Conservation (phyloP, 345 rosid genomes). For the Bruguiera gymnorhiza region DNA sequence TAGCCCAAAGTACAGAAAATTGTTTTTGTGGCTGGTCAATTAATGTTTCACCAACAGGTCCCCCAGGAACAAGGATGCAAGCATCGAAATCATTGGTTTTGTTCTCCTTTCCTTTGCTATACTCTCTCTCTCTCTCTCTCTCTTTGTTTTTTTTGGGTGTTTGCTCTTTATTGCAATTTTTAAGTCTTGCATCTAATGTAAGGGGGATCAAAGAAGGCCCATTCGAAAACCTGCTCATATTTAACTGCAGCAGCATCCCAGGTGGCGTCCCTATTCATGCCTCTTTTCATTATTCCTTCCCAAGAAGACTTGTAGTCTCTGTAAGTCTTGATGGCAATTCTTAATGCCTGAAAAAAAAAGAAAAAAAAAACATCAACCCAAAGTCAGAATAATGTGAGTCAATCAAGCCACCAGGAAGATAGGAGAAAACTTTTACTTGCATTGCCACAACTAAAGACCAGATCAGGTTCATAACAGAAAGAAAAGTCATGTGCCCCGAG, state of each 20-base stretch:
- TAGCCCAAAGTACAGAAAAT: too few species aligned
- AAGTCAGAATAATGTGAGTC: too few species aligned
- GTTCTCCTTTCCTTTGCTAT: not conserved
- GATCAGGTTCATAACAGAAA: too few species aligned
- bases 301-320: constrained; percentile 69
- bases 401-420: too few species aligned
- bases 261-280: constrained; percentile 60
- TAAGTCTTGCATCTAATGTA: constrained; percentile 38
- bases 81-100: too few species aligned
- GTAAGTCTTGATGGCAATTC: constrained; percentile 61
- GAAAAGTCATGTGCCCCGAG: too few species aligned
- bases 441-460: too few species aligned
- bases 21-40: too few species aligned
- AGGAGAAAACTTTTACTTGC: too few species aligned
- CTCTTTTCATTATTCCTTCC: constrained; percentile 77
- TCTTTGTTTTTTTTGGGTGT: not conserved
- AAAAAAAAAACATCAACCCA: not conserved
- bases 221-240: constrained; percentile 80
- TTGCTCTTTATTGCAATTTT: not conserved
- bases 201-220: constrained; percentile 79
- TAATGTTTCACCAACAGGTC: too few species aligned
- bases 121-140: too few species aligned
- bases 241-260: constrained; percentile 88
- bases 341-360: constrained; percentile 48
- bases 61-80: too few species aligned